Percentiles rank a stretch among this genome's conserved stretches.
Conservation (phyloP, 176 grass and related monocot genomes). For the Puya raimondii region DNA sequence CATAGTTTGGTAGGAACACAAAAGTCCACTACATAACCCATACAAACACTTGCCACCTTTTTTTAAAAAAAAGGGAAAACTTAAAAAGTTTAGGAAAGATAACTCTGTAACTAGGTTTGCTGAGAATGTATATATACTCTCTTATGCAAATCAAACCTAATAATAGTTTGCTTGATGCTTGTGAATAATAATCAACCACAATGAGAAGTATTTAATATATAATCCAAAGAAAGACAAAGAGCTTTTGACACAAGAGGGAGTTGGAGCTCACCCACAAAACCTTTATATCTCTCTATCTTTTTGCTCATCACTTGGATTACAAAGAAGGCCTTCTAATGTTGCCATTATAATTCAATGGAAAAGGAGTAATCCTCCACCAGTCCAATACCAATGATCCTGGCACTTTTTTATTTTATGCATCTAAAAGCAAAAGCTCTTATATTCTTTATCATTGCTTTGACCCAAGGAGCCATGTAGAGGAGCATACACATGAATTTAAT, state of each 20-base stretch:
- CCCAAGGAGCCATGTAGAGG: not conserved
- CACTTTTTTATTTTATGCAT: not conserved
- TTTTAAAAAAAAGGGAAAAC: too few relatives aligned
- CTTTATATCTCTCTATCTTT: slow-evolving; percentile 3
- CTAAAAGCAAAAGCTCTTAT: slow-evolving; percentile 3
- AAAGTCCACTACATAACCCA: too few relatives aligned
- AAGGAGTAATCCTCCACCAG: slow-evolving; percentile 6
- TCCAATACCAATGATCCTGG: not conserved
- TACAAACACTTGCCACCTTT: too few relatives aligned
- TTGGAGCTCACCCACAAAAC: not conserved
- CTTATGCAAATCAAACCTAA: too few relatives aligned
- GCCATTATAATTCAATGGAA: not conserved
- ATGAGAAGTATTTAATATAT: not conserved
- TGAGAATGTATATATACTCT: too few relatives aligned
- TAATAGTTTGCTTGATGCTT: too few relatives aligned
- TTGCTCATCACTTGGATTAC: not conserved
- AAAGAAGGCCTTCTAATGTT: not conserved
- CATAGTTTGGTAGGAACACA: too few relatives aligned
- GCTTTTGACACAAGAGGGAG: not conserved
- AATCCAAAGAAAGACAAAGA: not conserved
- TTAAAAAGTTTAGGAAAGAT: too few relatives aligned
- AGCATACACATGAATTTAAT: slow-evolving; percentile 6
- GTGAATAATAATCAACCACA: too few relatives aligned
- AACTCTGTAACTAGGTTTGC: too few relatives aligned
- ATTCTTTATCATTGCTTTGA: slow-evolving; percentile 10